These are phyloP conservation scores for Cordyceps cicadae DNA, from an alignment of 2,329 filamentous ascomycete species.

Conservation along the genomic window DNA sequence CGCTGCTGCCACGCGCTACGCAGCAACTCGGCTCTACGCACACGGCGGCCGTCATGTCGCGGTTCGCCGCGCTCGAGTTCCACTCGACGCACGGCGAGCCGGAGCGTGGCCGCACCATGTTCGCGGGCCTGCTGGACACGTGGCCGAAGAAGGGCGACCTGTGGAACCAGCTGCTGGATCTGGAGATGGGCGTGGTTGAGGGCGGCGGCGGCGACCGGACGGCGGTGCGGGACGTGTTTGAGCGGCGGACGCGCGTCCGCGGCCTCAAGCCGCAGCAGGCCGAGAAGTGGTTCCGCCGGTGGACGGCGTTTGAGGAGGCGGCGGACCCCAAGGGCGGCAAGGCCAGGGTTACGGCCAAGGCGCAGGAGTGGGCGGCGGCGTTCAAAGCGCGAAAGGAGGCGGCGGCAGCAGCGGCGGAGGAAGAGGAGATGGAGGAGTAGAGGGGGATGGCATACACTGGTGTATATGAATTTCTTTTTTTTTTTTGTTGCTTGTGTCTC, in stretches of 20 bases:
- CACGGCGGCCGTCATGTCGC: slow-evolving; percentile 63
- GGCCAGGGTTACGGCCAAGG: slow-evolving; percentile 62
- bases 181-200: slow-evolving; percentile 61
- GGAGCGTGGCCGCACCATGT: slow-evolving; percentile 89
- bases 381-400: slow-evolving; percentile 38
- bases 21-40: slow-evolving; percentile 68
- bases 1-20: slow-evolving; percentile 71
- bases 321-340: slow-evolving; percentile 57
- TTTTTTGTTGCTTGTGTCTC: not conserved
- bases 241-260: slow-evolving; percentile 63
- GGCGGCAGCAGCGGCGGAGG: slow-evolving; percentile 23
- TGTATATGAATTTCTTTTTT: not conserved
- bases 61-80: slow-evolving; percentile 90
- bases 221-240: slow-evolving; percentile 68
- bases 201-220: slow-evolving; percentile 33
- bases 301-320: slow-evolving; percentile 80
- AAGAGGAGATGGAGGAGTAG: slow-evolving; percentile 28
- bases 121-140: slow-evolving; percentile 74
- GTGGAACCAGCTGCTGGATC: slow-evolving; percentile 85
- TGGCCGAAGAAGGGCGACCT: slow-evolving; percentile 87
- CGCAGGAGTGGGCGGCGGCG: slow-evolving; percentile 59
- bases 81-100: slow-evolving; percentile 71
- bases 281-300: slow-evolving; percentile 82
- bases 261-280: slow-evolving; percentile 74
- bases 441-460: not conserved